Conservation (phyloP, 345 rosid genomes). For the Fremontodendron californicum region DNA sequence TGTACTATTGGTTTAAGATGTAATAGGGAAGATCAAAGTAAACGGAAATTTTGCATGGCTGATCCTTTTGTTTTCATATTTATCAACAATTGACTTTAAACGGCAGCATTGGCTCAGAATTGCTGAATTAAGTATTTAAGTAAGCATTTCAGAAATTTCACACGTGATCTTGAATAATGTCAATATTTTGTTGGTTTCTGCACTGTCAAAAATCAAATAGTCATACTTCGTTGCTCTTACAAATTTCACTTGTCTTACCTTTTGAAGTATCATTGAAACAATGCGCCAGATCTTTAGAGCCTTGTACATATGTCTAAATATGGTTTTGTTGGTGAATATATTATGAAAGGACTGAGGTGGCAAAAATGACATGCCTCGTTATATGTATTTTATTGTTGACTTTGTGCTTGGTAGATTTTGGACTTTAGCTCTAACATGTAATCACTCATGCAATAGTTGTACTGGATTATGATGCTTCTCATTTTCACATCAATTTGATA, state of each 20-base stretch:
- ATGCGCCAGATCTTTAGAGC: neutral
- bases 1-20: neutral
- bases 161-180: neutral
- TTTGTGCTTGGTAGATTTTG: neutral
- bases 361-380: neutral
- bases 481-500: neutral
- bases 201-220: neutral
- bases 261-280: neutral
- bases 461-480: neutral
- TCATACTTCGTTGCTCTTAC: neutral
- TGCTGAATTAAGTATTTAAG: neutral
- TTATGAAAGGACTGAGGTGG: neutral
- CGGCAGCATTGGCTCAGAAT: neutral
- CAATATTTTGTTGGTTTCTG: neutral
- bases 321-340: neutral
- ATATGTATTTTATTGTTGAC: neutral
- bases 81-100: neutral
- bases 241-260: neutral
- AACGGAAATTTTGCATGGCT: neutral
- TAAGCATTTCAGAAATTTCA: no score
- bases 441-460: neutral
- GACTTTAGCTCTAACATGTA: neutral
- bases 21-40: neutral
- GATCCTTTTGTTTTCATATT: neutral
- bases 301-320: neutral